Evolutionary conservation across 2,329 filamentous ascomycete genomes (phyloP).

Genomic region (Fusarium gaditjirri): DNA sequence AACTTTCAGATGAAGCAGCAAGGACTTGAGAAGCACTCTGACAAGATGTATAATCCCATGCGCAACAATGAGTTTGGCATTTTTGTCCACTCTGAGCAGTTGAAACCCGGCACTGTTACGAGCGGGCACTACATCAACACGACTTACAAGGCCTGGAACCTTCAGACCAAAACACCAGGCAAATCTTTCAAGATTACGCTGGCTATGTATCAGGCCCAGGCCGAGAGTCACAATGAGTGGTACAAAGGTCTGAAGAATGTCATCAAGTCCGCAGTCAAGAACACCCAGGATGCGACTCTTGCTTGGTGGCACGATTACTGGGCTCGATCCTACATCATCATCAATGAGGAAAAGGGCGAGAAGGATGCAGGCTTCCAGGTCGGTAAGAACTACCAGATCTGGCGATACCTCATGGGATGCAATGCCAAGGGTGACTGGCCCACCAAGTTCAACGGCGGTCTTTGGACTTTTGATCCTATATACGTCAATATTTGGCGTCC

Average conservation of each 20-base stretch:
- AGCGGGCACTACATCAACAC: conserved; percentile 5
- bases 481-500: conserved; percentile 3
- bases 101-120: neutral
- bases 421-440: conserved; percentile 5
- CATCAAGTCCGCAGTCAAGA: conserved; percentile 1
- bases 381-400: conserved; percentile 8
- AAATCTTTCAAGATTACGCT: neutral
- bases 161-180: neutral
- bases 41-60: conserved; percentile 11
- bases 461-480: conserved; percentile 8
- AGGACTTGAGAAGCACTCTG: neutral
- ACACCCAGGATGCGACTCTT: neutral
- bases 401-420: conserved; percentile 17
- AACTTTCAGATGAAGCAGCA: conserved; percentile 6
- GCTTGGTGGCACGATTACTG: conserved; percentile 8
- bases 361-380: conserved; percentile 5
- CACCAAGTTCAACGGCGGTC: conserved; percentile 10
- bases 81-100: conserved; percentile 5
- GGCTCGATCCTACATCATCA: conserved; percentile 2
- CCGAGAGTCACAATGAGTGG: neutral
- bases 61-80: conserved; percentile 7
- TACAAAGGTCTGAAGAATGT: neutral
- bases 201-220: neutral
- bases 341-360: neutral
- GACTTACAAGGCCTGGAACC: conserved; percentile 8